phyloP scores from a whole-genome alignment of 2,329 filamentous ascomycete genomes.

The Metarhizium sp. region DNA sequence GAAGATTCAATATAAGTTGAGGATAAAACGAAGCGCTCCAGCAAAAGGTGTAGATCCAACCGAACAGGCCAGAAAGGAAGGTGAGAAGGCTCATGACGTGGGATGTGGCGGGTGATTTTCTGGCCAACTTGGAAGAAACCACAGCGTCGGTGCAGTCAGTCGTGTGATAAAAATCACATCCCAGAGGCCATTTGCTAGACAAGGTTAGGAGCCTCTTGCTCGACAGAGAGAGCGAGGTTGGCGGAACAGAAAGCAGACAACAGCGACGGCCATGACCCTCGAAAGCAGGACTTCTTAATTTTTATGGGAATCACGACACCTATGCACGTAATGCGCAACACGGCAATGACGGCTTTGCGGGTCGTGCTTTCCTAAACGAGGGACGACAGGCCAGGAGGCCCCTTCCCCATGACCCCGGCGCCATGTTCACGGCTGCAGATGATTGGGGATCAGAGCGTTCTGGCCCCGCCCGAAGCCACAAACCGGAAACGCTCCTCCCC shows the following conservation, averaged over 20 bases:
- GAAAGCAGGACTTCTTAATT: too few relatives aligned
- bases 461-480: too few relatives aligned
- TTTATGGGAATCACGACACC: too few relatives aligned
- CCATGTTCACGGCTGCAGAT: too few relatives aligned
- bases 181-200: neutral
- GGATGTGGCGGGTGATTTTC: neutral
- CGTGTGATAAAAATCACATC: neutral
- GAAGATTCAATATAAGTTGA: constrained; percentile 72
- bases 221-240: too few relatives aligned
- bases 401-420: too few relatives aligned
- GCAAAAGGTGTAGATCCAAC: constrained; percentile 65
- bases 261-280: too few relatives aligned
- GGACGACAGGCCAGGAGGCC: neutral
- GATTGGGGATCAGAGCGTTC: too few relatives aligned
- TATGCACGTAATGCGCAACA: neutral
- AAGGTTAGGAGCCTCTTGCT: too few relatives aligned
- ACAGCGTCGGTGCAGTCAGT: neutral
- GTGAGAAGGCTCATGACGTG: constrained; percentile 29
- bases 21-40: constrained; percentile 94
- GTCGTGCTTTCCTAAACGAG: neutral
- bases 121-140: neutral
- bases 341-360: neutral
- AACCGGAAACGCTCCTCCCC: too few relatives aligned
- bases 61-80: constrained; percentile 49
- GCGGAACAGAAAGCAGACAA: too few relatives aligned